Conservation (phyloP, 352 stramenopile species). For the Phytopythium sindhum region DNA sequence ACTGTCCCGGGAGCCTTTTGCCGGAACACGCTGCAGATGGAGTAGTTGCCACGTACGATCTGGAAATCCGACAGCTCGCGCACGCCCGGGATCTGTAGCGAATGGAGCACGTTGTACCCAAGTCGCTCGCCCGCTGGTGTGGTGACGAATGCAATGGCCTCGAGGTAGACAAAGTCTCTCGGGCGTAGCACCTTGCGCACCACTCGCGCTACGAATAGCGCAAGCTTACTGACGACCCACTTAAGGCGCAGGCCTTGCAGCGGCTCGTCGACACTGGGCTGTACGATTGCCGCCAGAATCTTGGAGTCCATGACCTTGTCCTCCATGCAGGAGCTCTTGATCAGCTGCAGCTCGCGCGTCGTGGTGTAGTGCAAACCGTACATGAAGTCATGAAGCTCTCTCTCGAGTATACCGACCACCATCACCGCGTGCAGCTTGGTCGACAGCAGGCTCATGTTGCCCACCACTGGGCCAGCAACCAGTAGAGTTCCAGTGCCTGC, state of each 20-base stretch:
- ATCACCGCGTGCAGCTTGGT: slow-evolving; percentile 19
- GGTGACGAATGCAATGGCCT: slow-evolving; percentile 5
- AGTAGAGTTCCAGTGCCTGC: neutral
- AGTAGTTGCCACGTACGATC: slow-evolving; percentile 6
- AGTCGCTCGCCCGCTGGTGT: slow-evolving; percentile 4
- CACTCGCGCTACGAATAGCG: slow-evolving; percentile 10
- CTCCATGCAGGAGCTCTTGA: slow-evolving; percentile 22
- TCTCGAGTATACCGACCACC: slow-evolving; percentile 21
- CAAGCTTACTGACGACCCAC: slow-evolving; percentile 13
- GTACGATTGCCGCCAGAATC: slow-evolving; percentile 13
- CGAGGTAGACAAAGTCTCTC: slow-evolving; percentile 10
- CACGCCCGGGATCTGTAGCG: slow-evolving; percentile 5
- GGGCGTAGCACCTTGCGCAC: slow-evolving; percentile 2
- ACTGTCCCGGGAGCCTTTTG: neutral
- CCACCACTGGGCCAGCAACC: slow-evolving; percentile 12
- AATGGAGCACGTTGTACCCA: slow-evolving; percentile 11
- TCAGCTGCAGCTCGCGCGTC: slow-evolving; percentile 16
- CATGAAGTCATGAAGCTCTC: slow-evolving; percentile 32
- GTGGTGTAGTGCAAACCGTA: slow-evolving; percentile 21
- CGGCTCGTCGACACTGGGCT: slow-evolving; percentile 10
- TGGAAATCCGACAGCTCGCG: slow-evolving; percentile 7
- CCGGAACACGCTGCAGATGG: slow-evolving; percentile 7
- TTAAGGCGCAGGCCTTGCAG: slow-evolving; percentile 20
- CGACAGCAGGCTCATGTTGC: slow-evolving; percentile 21
- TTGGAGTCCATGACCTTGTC: slow-evolving; percentile 23